Evolutionary conservation across 139 green algal genomes (phyloP).

Genomic region (Chlamydomonas sphaeroides): DNA sequence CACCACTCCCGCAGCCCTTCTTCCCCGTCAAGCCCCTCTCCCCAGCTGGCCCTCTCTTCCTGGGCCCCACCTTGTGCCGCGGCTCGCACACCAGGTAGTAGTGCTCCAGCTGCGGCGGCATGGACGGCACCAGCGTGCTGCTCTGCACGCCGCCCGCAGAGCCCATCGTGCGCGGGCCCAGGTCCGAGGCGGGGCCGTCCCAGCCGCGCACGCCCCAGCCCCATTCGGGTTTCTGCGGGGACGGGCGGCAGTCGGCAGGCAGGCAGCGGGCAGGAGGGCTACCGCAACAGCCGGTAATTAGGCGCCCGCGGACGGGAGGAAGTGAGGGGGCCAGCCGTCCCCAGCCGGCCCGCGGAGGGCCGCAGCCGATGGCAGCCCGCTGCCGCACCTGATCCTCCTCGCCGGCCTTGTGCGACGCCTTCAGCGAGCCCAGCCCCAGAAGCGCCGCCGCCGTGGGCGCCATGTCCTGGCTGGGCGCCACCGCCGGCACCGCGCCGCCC

Average conservation of each 20-base stretch:
- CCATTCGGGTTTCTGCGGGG: conserved; percentile 41
- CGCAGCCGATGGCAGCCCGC: no score
- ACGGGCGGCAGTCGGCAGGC: no score
- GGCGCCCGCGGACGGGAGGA: no score
- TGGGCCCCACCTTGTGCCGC: conserved; percentile 42
- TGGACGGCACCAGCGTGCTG: conserved; percentile 53
- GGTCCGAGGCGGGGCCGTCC: conserved; percentile 51
- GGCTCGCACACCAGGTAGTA: conserved; percentile 58
- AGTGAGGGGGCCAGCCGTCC: no score
- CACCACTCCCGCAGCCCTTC: not conserved
- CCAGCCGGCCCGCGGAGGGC: no score
- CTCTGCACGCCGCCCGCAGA: conserved; percentile 58
- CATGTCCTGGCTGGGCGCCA: not conserved
- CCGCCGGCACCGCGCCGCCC: conserved; percentile 14
- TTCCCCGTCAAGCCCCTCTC: not conserved
- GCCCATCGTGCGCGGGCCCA: conserved; percentile 41
- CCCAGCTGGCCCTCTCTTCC: not conserved
- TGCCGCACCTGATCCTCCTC: not conserved
- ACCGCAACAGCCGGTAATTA: no score
- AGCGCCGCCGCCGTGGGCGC: not conserved
- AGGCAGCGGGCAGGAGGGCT: no score
- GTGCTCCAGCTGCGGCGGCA: conserved; percentile 80
- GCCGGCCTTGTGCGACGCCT: no score
- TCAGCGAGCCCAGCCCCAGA: no score
- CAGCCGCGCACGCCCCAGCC: conserved; percentile 65